Evolutionary conservation across 169 alveolate genomes (phyloP), one percentile per base, ranked within the genome.

Genomic region (Eimeria sp.): DNA sequence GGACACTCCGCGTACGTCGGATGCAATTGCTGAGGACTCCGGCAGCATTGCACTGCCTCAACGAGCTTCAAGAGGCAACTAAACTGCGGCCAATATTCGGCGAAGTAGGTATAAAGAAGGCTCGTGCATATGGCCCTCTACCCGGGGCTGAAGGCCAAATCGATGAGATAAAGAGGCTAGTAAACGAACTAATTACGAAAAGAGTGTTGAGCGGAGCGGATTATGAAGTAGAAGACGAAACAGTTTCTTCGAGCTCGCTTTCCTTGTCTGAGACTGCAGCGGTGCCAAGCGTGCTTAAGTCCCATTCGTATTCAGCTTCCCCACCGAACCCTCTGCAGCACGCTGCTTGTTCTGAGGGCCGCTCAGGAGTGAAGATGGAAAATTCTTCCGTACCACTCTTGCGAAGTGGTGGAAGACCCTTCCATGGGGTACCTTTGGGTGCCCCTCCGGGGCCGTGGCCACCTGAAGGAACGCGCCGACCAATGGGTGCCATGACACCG

Each of bases 371-470:
- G 82, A 72, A 5, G 40, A 16, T 7, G 30, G 82, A 34, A 2
- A 51, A 27, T 34, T 72, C 82, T 25, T 30, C 5, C 54, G 1
- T n/a, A 34, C 34, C 54, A 72, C 27, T 3, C 16, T 25, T 9
- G 7, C 10, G 3, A 27, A 54, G 5, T 22, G 4, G 27, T 14
- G 57, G 4, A 3, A 20, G 22, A n/a, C 51, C 54, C 27, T 73
- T 73, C 45, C 40, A 73, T 43, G 83, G 83, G n/a, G 83, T 73
- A 73, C 83, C 83, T 13, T 20, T 73, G 83, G 83, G 83, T 7
- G 83, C 51, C 83, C 83, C 83, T 16, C 10, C 45, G 5, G 57
- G 54, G 30, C 83, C 83, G 30, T 73, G 83, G 83, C 83, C 83
- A 34, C 83, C 83, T 34, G 54, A 70, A 30, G 51, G 76, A 70